Conservation (phyloP, 2,329 filamentous ascomycete genomes). For the Colletotrichum echinochloae region DNA sequence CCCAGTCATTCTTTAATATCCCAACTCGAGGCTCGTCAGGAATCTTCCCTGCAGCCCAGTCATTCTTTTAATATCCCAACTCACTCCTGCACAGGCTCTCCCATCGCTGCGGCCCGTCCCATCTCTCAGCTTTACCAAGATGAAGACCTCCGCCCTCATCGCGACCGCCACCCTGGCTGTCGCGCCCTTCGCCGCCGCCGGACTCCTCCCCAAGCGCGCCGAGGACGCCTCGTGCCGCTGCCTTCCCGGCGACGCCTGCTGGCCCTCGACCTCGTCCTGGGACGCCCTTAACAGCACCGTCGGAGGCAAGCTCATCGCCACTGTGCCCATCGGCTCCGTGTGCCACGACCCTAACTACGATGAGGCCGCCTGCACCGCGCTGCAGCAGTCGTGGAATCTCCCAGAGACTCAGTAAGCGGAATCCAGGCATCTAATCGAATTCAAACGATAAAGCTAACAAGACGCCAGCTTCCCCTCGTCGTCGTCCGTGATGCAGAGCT, state of each 20-base stretch:
- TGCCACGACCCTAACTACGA: conserved; percentile 65
- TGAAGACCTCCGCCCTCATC: conserved; percentile 34
- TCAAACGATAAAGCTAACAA: conserved; percentile 21
- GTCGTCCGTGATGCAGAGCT: conserved; percentile 56
- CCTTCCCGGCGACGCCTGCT: conserved; percentile 65
- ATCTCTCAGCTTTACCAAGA: conserved; percentile 25
- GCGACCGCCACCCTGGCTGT: conserved; percentile 30
- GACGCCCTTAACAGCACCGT: conserved; percentile 63
- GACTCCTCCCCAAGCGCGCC: conserved; percentile 33
- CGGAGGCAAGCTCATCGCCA: conserved; percentile 62
- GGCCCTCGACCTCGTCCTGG: conserved; percentile 64
- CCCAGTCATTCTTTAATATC: conserved; percentile 35
- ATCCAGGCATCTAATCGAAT: not conserved
- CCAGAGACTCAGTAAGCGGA: conserved; percentile 52
- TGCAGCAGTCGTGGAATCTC: conserved; percentile 52
- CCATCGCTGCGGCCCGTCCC: not conserved
- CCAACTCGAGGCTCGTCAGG: conserved; percentile 23
- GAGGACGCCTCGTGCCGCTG: conserved; percentile 52
- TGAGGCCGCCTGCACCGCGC: conserved; percentile 53
- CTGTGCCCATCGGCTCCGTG: conserved; percentile 62
- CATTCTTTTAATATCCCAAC: conserved; percentile 26
- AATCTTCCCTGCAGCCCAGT: conserved; percentile 39
- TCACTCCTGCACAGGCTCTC: conserved; percentile 5
- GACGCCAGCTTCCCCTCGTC: conserved; percentile 50
- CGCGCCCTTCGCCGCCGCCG: conserved; percentile 31